These are phyloP conservation scores for Mycothermus thermophilus DNA, from an alignment of 495 filamentous ascomycete species.

Conservation along the genomic window DNA sequence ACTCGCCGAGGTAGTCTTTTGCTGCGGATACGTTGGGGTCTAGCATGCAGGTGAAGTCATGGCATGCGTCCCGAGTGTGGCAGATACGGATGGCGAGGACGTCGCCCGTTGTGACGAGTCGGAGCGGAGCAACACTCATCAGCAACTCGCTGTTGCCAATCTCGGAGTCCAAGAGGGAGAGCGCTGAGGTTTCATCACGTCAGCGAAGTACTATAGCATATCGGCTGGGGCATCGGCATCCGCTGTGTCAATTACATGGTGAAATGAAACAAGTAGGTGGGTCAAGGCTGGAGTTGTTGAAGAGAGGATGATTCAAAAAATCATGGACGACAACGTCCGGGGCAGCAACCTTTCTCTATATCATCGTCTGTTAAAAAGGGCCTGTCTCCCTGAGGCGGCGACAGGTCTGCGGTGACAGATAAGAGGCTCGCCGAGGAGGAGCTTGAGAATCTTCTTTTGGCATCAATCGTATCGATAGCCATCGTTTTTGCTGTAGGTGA, in stretches of 20 bases:
- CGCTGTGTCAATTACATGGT: no score
- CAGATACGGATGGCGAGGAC: neutral
- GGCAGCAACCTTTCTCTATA: neutral
- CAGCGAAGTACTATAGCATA: no score
- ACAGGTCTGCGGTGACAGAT: no score
- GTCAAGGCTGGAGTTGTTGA: neutral
- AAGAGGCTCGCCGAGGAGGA: no score
- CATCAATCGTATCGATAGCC: no score
- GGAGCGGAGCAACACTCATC: constrained; percentile 1
- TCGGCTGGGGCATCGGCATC: no score
- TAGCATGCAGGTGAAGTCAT: constrained; percentile 2
- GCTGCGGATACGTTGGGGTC: constrained; percentile 1
- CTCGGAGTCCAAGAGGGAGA: neutral
- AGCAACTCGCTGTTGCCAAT: neutral
- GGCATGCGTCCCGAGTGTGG: neutral
- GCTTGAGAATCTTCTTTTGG: no score
- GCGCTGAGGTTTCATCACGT: neutral
- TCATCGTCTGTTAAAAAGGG: neutral
- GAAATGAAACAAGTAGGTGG: neutral
- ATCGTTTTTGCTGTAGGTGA: no score
- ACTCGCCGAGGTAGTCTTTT: neutral
- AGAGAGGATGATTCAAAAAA: neutral
- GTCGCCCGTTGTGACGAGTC: neutral
- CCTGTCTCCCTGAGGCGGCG: neutral
- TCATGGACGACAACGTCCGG: no score